These are phyloP conservation scores for Cutaneotrichosporon arboriforme DNA, from an alignment of 1,284 basidiomycete genomes.

Conservation along the genomic window DNA sequence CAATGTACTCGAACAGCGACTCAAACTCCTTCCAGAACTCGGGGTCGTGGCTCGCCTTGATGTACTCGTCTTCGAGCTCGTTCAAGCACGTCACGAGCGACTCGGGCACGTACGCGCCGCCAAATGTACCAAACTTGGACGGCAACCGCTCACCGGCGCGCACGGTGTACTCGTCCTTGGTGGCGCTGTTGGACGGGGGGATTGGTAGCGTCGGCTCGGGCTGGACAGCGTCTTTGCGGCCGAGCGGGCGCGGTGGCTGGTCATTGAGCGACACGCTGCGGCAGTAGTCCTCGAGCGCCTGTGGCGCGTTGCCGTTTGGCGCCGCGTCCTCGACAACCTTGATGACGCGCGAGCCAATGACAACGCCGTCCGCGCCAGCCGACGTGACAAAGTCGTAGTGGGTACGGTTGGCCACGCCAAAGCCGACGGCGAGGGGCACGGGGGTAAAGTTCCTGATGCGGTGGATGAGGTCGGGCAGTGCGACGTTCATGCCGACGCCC, in stretches of 20 bases:
- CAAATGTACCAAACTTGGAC: constrained; percentile 86
- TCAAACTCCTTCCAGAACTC: constrained; percentile 90
- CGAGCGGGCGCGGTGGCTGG: constrained; percentile 47
- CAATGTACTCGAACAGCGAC: constrained; percentile 83
- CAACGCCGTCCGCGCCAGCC: constrained; percentile 89
- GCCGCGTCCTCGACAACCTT: constrained; percentile 65
- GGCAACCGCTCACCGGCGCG: constrained; percentile 56
- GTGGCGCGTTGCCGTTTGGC: constrained; percentile 52
- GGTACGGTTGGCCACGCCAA: constrained; percentile 86
- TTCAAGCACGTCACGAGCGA: constrained; percentile 82
- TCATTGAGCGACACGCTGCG: constrained; percentile 62
- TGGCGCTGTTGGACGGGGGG: constrained; percentile 29
- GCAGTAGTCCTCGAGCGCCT: constrained; percentile 70
- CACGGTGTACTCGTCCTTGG: constrained; percentile 33
- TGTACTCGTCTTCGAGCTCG: constrained; percentile 88
- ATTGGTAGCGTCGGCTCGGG: constrained; percentile 41
- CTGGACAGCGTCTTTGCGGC: constrained; percentile 28
- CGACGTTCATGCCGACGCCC: constrained; percentile 62
- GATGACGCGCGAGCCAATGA: constrained; percentile 84
- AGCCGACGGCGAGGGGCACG: constrained; percentile 89
- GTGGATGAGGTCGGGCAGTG: constrained; percentile 70
- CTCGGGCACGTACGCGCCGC: constrained; percentile 96
- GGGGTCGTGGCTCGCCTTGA: constrained; percentile 77
- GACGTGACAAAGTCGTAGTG: constrained; percentile 82
- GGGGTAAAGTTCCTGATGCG: constrained; percentile 64